These are phyloP conservation scores for Aspergillus asperescens DNA, from an alignment of 495 filamentous ascomycete species.

Conservation along the genomic window DNA sequence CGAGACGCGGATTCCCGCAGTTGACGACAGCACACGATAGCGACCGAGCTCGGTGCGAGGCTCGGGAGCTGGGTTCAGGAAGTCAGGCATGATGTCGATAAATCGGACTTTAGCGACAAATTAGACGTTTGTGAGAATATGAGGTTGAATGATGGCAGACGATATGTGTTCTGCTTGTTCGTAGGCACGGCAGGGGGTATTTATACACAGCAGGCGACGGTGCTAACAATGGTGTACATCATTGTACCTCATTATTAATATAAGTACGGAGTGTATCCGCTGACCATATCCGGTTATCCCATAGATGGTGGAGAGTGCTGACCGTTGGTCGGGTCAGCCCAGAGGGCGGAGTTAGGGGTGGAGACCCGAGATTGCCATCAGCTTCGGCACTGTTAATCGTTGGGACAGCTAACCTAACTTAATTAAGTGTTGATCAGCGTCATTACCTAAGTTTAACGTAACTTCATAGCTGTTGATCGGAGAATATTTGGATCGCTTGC, in stretches of 20 bases:
- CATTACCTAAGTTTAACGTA: too few species aligned
- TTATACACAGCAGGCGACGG: background rate
- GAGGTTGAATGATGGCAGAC: background rate
- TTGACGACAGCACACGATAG: conserved; percentile 54
- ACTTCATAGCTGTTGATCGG: too few species aligned
- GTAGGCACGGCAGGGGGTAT: background rate
- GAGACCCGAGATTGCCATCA: too few species aligned
- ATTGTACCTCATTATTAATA: too few species aligned
- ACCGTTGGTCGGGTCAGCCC: too few species aligned
- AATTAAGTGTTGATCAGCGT: too few species aligned
- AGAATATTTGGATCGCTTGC: too few species aligned
- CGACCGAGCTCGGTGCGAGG: conserved; percentile 53
- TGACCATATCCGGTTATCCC: background rate
- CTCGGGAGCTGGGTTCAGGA: conserved; percentile 38
- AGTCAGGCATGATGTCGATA: conserved; percentile 31
- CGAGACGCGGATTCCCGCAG: conserved; percentile 54
- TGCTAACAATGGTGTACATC: too few species aligned
- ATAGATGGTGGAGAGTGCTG: too few species aligned
- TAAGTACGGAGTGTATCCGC: too few species aligned
- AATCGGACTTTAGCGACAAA: background rate
- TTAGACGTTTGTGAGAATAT: background rate
- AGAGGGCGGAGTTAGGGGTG: too few species aligned
- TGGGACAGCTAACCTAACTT: too few species aligned
- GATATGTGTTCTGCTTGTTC: background rate
- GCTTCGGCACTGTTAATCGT: background rate